Evolutionary conservation across 2,329 filamentous ascomycete species (phyloP).

Genomic region (Xylaria sp.): DNA sequence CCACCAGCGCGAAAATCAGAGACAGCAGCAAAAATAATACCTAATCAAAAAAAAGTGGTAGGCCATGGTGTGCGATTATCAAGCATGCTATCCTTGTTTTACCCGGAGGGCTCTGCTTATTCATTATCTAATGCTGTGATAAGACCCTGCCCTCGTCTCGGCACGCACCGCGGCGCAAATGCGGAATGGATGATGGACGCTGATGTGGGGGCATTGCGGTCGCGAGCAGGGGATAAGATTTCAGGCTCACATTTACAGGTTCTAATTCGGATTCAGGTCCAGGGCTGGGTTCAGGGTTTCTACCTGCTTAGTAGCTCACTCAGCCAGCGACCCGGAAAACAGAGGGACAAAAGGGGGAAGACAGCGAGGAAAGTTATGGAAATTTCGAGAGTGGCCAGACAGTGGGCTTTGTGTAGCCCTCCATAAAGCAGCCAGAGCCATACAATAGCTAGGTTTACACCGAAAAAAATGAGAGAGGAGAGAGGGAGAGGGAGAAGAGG

Average conservation of each 20-base stretch:
- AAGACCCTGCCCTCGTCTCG: slow-evolving; percentile 32
- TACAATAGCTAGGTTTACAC: slow-evolving; percentile 43
- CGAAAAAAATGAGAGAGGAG: slow-evolving; percentile 40
- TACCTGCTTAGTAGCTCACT: neutral
- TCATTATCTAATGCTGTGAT: slow-evolving; percentile 38
- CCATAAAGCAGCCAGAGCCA: slow-evolving; percentile 39
- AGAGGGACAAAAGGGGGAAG: slow-evolving; percentile 16
- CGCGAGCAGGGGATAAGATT: slow-evolving; percentile 27
- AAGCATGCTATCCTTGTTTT: slow-evolving; percentile 23
- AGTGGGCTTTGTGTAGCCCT: slow-evolving; percentile 45
- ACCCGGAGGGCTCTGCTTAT: slow-evolving; percentile 31
- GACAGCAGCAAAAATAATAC: slow-evolving; percentile 18
- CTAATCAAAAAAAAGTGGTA: slow-evolving; percentile 10
- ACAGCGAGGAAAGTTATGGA: slow-evolving; percentile 31
- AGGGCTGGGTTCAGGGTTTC: slow-evolving; percentile 15
- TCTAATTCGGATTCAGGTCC: slow-evolving; percentile 4
- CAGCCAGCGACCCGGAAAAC: slow-evolving; percentile 3
- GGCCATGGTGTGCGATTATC: slow-evolving; percentile 29
- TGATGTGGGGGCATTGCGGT: slow-evolving; percentile 32
- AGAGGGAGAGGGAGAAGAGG: neutral
- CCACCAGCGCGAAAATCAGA: slow-evolving; percentile 29
- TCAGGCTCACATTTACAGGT: slow-evolving; percentile 19
- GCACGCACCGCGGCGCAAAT: slow-evolving; percentile 29
- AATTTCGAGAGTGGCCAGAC: slow-evolving; percentile 39
- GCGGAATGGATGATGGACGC: slow-evolving; percentile 34